Base-by-base conservation (phyloP, 106 monocot genomes). In the Allium cepa region DNA sequence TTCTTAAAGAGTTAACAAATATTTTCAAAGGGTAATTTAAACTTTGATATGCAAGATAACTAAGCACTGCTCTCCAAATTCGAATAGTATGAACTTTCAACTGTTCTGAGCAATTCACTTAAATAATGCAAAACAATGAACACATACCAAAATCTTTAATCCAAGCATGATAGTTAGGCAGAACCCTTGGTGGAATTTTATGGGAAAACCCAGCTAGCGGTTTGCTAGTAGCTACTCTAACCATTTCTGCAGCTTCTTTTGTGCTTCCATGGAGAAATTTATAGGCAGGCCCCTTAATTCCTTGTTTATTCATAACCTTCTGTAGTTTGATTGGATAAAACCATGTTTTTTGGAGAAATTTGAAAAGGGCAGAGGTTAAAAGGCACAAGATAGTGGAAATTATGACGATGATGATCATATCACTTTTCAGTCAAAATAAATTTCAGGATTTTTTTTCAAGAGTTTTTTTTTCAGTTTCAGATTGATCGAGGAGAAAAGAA, bases 231-330 rank as follows among this genome's bases (percentile, higher is more conserved):
- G 71, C 10, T 8, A 50, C 60, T 26, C 15, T 46, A 18, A 50
- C 17, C 49, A 71, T 49, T 8, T 12, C 50, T 0, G 14, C 53
- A 3, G 22, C 60, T 60, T 71, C 71, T 26, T 22, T 60, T 50
- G 71, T 50, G 60, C 27, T 71, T 16, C 71, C 71, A 27, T 60
- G 60, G 60, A 71, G 27, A 46, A 70, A 60, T 17, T 14, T 71
- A 46, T 71, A 71, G 8, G 49, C 9, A 49, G 71, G 71, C 26
- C 59, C 71, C 27, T 15, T 49, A 10, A 71, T 71, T 50, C 71
- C 71, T 17, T 71, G 71, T 49, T 48, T 50, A 59, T 22, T 60
- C 71, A 71, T 60, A 48, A 26, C 50, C 59, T 60, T 71, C 49
- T 59, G 10, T 12, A 71, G 45, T 50, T 26, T 13, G 13, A 49